Conservation (phyloP, 257 asterid species). For the Solanum microdontum region DNA sequence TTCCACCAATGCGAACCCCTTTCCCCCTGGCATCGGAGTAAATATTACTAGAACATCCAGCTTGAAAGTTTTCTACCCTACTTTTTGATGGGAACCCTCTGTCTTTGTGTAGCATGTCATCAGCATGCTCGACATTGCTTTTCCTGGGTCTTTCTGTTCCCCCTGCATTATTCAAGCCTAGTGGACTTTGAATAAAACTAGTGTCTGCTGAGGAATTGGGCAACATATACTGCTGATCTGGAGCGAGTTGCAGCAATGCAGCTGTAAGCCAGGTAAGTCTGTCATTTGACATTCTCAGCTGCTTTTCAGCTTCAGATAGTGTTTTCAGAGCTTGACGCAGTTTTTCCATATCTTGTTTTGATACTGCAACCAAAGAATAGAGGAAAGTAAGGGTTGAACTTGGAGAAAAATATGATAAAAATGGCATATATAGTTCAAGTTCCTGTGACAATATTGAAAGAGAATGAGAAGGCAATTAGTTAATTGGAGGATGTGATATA, state of each 20-base stretch:
- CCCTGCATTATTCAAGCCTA: conserved; percentile 23
- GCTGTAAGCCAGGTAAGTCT: conserved; percentile 94
- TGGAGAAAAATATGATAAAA: not conserved
- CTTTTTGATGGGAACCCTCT: conserved; percentile 10
- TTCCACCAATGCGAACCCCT: conserved; percentile 15
- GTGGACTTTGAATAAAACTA: conserved; percentile 60
- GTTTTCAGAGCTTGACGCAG: conserved; percentile 85
- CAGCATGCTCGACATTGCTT: conserved; percentile 25
- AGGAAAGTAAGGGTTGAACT: not conserved
- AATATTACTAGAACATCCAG: conserved; percentile 30
- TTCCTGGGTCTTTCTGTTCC: conserved; percentile 33
- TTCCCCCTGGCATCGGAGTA: conserved; percentile 18
- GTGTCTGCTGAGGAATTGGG: conserved; percentile 65
- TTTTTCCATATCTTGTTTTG: conserved; percentile 84
- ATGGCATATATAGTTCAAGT: not conserved
- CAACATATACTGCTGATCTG: conserved; percentile 70
- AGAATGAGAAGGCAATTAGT: not conserved
- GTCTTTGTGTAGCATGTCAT: conserved; percentile 19
- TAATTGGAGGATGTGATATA: not conserved
- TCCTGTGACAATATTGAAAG: not conserved
- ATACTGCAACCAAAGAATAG: conserved; percentile 35
- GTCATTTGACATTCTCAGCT: conserved; percentile 81
- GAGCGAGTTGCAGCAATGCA: conserved; percentile 89
- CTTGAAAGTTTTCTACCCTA: conserved; percentile 23
- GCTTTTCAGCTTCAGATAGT: conserved; percentile 97